These are phyloP conservation scores for Pterocarpus macrocarpus DNA, from an alignment of 306 rosid genomes.

Conservation along the genomic window DNA sequence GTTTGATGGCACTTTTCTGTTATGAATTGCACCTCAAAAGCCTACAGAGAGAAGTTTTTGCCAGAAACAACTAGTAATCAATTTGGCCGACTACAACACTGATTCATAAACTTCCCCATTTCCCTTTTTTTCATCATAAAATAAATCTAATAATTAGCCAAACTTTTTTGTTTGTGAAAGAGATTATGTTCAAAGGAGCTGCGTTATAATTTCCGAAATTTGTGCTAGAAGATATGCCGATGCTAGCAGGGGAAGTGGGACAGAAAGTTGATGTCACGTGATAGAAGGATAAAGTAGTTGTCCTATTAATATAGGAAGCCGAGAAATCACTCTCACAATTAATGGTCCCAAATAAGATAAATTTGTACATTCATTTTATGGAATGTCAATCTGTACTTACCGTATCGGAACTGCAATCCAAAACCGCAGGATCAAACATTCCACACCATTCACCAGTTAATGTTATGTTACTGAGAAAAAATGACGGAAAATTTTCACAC, in stretches of 20 bases:
- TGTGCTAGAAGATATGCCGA: not conserved
- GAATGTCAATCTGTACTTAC: slow-evolving; percentile 15
- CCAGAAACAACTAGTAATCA: not conserved
- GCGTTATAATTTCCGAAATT: not conserved
- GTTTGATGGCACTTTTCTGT: not conserved
- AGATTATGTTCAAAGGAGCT: not conserved
- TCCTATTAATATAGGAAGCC: slow-evolving; percentile 40
- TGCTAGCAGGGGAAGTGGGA: not conserved
- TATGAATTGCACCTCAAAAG: not conserved
- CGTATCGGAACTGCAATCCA: not conserved
- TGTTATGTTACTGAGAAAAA: not conserved
- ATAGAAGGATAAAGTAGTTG: slow-evolving; percentile 42
- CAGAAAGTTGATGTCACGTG: slow-evolving; percentile 40
- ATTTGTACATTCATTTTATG: slow-evolving; percentile 2
- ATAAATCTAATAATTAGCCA: not conserved
- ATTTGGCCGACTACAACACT: not conserved
- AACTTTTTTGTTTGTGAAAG: not conserved
- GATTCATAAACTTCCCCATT: not conserved
- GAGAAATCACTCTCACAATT: slow-evolving; percentile 57
- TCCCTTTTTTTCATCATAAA: not conserved
- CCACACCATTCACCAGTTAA: slow-evolving; percentile 9
- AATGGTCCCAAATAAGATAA: slow-evolving; percentile 37
- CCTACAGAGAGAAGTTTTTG: not conserved
- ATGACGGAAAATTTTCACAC: not conserved
- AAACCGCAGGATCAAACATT: slow-evolving; percentile 4